Evolutionary conservation across 768 basidiomycete genomes (phyloP).

Genomic region (Russula lepida): DNA sequence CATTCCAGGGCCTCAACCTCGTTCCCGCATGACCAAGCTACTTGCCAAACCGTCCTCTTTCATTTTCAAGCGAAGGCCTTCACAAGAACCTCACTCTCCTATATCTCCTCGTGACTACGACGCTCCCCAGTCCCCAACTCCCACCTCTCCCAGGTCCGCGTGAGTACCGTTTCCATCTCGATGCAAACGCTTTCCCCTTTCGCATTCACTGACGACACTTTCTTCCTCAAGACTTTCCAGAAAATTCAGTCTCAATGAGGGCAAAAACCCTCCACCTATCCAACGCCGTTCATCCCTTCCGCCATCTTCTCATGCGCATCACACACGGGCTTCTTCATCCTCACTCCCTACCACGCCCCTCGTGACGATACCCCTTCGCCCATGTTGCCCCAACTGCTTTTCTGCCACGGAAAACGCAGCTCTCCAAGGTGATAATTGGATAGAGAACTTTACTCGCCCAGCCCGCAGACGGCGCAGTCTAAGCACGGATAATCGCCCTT

Average conservation of each 20-base stretch:
- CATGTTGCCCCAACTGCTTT: conserved; percentile 62
- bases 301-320: background rate
- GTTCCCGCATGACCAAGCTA: conserved; percentile 41
- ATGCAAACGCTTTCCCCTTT: background rate
- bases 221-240: conserved; percentile 6
- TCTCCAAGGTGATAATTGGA: conserved; percentile 48
- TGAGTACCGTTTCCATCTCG: background rate
- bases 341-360: conserved; percentile 24
- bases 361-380: conserved; percentile 57
- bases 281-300: conserved; percentile 31
- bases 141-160: conserved; percentile 2
- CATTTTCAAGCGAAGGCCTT: conserved; percentile 46
- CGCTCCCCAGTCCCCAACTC: conserved; percentile 35
- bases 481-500: conserved; percentile 23
- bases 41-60: conserved; percentile 60
- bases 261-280: conserved; percentile 40
- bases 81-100: conserved; percentile 8
- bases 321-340: conserved; percentile 15
- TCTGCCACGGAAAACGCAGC: conserved; percentile 48
- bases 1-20: conserved; percentile 48
- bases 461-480: conserved; percentile 49
- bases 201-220: background rate
- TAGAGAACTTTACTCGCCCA: conserved; percentile 54
- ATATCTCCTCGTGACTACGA: conserved; percentile 37
- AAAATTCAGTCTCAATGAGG: conserved; percentile 5